Conservation (phyloP, 2,329 filamentous ascomycete genomes). For the Colletotrichum costaricense region DNA sequence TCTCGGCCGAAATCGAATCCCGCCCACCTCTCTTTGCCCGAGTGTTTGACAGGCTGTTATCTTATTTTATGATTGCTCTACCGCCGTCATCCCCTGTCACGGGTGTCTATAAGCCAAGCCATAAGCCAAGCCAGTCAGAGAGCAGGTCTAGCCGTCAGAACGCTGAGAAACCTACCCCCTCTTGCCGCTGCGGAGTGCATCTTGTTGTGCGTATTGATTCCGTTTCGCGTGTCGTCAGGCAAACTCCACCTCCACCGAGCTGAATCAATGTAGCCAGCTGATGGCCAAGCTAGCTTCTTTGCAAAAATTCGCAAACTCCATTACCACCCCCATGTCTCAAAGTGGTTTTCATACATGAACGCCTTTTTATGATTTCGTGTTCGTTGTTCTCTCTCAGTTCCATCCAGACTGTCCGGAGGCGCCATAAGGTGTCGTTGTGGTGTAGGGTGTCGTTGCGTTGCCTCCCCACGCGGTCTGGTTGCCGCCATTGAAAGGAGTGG, state of each 20-base stretch:
- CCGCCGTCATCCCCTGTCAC: neutral
- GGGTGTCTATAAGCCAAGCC: constrained; percentile 2
- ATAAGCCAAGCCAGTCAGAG: neutral
- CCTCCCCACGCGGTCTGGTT: constrained; percentile 75
- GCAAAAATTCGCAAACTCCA: constrained; percentile 30
- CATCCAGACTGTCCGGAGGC: constrained; percentile 63
- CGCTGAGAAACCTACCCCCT: neutral
- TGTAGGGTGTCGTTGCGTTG: constrained; percentile 59
- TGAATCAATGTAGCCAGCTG: neutral
- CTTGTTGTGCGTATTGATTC: neutral
- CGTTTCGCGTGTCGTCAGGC: neutral
- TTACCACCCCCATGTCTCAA: constrained; percentile 21
- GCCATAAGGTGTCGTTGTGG: constrained; percentile 57
- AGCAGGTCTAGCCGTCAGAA: neutral
- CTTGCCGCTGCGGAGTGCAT: neutral
- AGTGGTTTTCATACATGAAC: constrained; percentile 21
- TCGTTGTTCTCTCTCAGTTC: constrained; percentile 49
- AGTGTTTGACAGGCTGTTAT: neutral
- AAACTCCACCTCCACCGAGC: neutral
- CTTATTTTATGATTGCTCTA: neutral
- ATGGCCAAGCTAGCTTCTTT: neutral
- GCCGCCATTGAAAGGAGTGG: constrained; percentile 72
- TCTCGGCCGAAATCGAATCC: neutral
- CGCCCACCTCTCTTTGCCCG: neutral
- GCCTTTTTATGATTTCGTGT: constrained; percentile 16